A percentile compares a stretch with the other conserved stretches of the same genome.
Evolutionary conservation across 768 basidiomycete genomes (phyloP).

Genomic region (Clitopilus hobsonii): DNA sequence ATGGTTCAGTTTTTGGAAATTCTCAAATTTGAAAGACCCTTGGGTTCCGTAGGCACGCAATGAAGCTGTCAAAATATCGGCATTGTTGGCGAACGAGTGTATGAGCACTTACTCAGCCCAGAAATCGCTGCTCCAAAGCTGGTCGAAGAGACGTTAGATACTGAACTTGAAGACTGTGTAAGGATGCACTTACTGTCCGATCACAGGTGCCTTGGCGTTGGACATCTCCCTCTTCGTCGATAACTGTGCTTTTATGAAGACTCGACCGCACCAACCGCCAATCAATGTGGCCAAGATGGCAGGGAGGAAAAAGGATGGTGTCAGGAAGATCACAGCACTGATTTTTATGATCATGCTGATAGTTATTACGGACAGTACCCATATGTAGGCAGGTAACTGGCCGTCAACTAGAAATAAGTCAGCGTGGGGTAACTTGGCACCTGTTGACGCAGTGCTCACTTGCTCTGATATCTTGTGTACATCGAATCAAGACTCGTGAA

Average conservation of each 20-base stretch:
- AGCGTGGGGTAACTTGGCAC: no score
- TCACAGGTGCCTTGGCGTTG: constrained; percentile 29
- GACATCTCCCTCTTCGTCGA: constrained; percentile 45
- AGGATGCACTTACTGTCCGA: constrained; percentile 37
- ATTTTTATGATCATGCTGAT: constrained; percentile 37
- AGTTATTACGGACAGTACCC: constrained; percentile 21
- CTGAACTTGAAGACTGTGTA: constrained; percentile 21
- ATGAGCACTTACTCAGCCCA: constrained; percentile 46
- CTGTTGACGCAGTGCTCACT: no score
- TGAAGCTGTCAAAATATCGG: constrained; percentile 27
- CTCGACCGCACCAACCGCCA: constrained; percentile 38
- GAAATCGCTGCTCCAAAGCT: constrained; percentile 52
- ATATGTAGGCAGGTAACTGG: constrained; percentile 22
- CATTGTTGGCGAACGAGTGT: not conserved
- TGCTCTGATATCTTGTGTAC: constrained; percentile 60
- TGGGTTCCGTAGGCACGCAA: constrained; percentile 67
- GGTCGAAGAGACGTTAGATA: constrained; percentile 12
- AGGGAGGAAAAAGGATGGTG: constrained; percentile 42
- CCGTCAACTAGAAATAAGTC: no score
- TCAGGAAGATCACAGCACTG: constrained; percentile 36
- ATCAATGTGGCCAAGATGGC: constrained; percentile 34
- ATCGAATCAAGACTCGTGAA: constrained; percentile 56
- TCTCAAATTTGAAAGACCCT: constrained; percentile 37
- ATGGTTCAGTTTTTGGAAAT: constrained; percentile 47
- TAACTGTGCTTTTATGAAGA: constrained; percentile 42